phyloP scores from a whole-genome alignment of 2,329 filamentous ascomycete genomes.

The Aspergillus persii region DNA sequence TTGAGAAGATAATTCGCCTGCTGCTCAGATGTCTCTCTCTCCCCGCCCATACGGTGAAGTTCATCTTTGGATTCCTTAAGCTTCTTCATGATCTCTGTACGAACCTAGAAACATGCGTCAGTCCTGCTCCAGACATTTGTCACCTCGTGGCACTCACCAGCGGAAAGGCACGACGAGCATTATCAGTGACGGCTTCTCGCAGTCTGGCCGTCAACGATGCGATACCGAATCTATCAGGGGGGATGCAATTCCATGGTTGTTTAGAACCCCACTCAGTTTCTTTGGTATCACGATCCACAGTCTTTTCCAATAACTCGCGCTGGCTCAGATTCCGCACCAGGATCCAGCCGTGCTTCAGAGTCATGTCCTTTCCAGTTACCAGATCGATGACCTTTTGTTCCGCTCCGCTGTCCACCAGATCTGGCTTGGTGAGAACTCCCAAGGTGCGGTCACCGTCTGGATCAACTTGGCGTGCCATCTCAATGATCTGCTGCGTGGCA shows the following conservation, averaged over 20 bases:
- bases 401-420: constrained; percentile 46
- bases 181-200: constrained; percentile 40
- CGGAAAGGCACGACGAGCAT: constrained; percentile 49
- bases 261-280: constrained; percentile 38
- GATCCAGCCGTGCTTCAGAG: constrained; percentile 30
- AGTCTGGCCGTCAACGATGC: constrained; percentile 40
- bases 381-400: constrained; percentile 29
- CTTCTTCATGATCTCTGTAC: constrained; percentile 36
- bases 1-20: constrained; percentile 34
- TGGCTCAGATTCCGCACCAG: constrained; percentile 35
- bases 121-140: too few relatives aligned
- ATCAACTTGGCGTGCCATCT: constrained; percentile 40
- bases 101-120: constrained; percentile 11
- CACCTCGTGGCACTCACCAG: constrained; percentile 27
- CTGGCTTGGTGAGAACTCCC: constrained; percentile 59
- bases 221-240: constrained; percentile 42
- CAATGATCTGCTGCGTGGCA: constrained; percentile 47
- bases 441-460: constrained; percentile 39
- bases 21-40: constrained; percentile 33
- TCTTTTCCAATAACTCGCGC: constrained; percentile 20
- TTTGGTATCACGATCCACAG: constrained; percentile 22
- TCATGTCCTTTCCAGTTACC: constrained; percentile 18
- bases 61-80: constrained; percentile 25
- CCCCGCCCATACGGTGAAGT: constrained; percentile 34
- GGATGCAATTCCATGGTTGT: constrained; percentile 38